Conservation (phyloP, 2,329 filamentous ascomycete species). For the Penicillium sp. region DNA sequence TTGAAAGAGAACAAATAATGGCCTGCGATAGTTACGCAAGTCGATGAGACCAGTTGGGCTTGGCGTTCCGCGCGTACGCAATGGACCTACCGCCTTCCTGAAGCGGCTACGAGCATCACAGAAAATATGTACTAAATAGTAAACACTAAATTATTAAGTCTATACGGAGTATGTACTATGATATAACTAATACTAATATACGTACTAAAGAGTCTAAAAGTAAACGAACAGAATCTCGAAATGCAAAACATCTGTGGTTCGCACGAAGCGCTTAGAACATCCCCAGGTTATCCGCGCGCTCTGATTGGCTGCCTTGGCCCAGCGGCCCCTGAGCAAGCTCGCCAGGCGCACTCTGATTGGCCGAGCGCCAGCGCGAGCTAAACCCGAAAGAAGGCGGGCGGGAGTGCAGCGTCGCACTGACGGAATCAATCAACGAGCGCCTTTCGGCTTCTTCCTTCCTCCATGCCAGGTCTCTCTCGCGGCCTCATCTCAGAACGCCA, state of each 20-base stretch:
- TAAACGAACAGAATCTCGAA: neutral
- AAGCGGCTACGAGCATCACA: neutral
- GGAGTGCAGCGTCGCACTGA: slow-evolving; percentile 10
- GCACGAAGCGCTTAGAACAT: neutral
- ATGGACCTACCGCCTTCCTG: neutral
- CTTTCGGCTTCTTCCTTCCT: neutral
- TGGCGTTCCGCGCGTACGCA: neutral
- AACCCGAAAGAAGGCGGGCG: slow-evolving; percentile 2
- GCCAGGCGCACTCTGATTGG: slow-evolving; percentile 2
- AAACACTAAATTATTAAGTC: neutral
- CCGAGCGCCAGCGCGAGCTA: neutral
- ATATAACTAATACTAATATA: too few species aligned
- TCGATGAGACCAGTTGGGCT: too few species aligned
- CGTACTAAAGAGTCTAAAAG: neutral
- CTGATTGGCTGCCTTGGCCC: slow-evolving; percentile 4
- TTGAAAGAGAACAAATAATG: too few species aligned
- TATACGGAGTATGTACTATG: too few species aligned
- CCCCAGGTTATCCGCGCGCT: neutral
- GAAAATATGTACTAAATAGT: neutral
- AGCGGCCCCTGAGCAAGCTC: slow-evolving; percentile 9
- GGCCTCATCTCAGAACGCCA: neutral
- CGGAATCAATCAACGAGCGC: neutral
- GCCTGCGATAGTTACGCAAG: too few species aligned
- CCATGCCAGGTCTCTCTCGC: neutral
- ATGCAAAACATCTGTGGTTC: neutral